These are phyloP conservation scores for Eimeria brunetti DNA, from an alignment of 169 alveolate genomes.

Conservation along the genomic window DNA sequence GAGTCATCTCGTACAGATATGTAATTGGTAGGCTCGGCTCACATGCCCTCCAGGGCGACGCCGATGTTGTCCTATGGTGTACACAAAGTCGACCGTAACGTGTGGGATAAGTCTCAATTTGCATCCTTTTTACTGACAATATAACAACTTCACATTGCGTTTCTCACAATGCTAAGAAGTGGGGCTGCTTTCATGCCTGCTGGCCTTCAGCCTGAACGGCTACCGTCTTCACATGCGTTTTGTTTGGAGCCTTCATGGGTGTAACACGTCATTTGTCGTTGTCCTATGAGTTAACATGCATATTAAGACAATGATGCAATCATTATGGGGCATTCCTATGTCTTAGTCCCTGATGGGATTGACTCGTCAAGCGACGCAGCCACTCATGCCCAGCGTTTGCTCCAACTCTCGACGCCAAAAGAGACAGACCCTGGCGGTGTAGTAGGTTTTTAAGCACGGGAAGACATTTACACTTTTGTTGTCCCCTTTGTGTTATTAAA, in stretches of 20 bases:
- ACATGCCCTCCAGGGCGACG: not conserved
- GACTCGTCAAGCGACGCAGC: slow-evolving; percentile 66
- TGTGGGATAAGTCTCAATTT: not conserved
- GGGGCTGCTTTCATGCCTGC: slow-evolving; percentile 18
- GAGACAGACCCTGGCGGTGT: slow-evolving; percentile 72
- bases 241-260: slow-evolving; percentile 6
- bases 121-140: not conserved
- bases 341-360: slow-evolving; percentile 75
- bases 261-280: not conserved
- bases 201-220: slow-evolving; percentile 37
- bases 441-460: slow-evolving; percentile 1
- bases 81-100: not conserved
- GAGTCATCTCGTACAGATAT: not conserved
- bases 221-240: slow-evolving; percentile 62
- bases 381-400: slow-evolving; percentile 70
- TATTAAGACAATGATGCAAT: slow-evolving; percentile 5
- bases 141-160: not conserved
- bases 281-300: slow-evolving; percentile 13
- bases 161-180: not conserved
- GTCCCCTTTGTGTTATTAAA: not conserved
- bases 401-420: slow-evolving; percentile 63
- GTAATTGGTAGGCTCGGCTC: not conserved
- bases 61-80: not conserved
- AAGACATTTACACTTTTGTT: not conserved
- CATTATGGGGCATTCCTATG: slow-evolving; percentile 68